These are phyloP conservation scores for Saccharomycopsis phalli DNA, from an alignment of 1,139 yeast genomes.

Conservation along the genomic window DNA sequence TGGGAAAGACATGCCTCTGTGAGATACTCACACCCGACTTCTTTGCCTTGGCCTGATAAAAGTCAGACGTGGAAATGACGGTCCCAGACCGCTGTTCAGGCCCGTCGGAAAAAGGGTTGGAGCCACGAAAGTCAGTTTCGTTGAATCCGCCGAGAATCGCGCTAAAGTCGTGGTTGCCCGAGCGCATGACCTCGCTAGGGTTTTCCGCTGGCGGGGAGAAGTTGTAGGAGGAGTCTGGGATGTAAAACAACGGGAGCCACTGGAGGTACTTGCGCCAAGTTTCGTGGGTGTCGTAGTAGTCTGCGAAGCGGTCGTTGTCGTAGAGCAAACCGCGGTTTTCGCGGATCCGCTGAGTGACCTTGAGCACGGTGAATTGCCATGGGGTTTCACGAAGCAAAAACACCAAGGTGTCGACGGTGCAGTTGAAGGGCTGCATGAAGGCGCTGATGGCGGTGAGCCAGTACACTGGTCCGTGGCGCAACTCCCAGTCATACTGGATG, in stretches of 20 bases:
- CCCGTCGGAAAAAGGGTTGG: background rate
- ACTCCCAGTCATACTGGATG: slow-evolving; percentile 46
- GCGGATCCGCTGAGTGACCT: slow-evolving; percentile 24
- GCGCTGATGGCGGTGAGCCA: slow-evolving; percentile 66
- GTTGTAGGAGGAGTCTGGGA: slow-evolving; percentile 29
- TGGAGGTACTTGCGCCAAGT: slow-evolving; percentile 34
- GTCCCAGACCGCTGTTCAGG: slow-evolving; percentile 8
- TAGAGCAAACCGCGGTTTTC: slow-evolving; percentile 20
- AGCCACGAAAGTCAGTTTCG: slow-evolving; percentile 13
- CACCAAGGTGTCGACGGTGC: slow-evolving; percentile 68
- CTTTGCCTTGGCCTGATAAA: slow-evolving; percentile 7
- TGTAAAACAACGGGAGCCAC: slow-evolving; percentile 34
- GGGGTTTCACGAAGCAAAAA: slow-evolving; percentile 74
- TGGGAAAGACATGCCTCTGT: background rate
- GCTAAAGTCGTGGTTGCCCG: slow-evolving; percentile 17
- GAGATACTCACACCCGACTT: background rate
- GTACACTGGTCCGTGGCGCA: slow-evolving; percentile 40
- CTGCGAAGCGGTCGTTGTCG: slow-evolving; percentile 18
- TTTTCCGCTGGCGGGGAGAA: background rate
- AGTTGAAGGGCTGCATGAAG: slow-evolving; percentile 72
- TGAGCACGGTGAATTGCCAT: slow-evolving; percentile 39
- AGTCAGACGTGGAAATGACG: slow-evolving; percentile 13
- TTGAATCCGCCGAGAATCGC: slow-evolving; percentile 8
- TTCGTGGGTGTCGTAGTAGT: slow-evolving; percentile 19
- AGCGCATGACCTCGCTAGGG: background rate